A percentile compares a stretch with the other conserved stretches of the same genome.
Evolutionary conservation across 164 flowering plant species (phyloP).

Genomic region (Akebia trifoliata): DNA sequence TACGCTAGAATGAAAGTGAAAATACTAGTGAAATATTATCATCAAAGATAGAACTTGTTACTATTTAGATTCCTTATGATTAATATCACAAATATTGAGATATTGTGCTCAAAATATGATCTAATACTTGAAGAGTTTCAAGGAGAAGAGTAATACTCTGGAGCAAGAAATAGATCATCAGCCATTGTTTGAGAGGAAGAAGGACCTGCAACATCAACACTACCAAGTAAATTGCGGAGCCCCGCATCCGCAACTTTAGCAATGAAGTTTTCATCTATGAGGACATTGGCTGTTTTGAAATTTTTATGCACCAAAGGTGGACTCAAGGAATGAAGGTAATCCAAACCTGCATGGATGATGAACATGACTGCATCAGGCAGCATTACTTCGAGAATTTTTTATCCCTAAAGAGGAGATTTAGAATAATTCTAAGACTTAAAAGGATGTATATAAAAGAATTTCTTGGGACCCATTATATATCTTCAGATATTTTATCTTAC

Average conservation of each 20-base stretch:
- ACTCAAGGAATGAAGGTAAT: slow-evolving; percentile 69
- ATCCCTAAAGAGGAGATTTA: neutral
- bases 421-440: slow-evolving; percentile 4
- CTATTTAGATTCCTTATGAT: neutral
- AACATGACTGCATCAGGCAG: slow-evolving; percentile 11
- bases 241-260: slow-evolving; percentile 98
- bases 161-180: slow-evolving; percentile 74
- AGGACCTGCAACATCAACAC: slow-evolving; percentile 61
- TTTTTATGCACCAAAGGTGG: slow-evolving; percentile 82
- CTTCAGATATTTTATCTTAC: slow-evolving; percentile 16
- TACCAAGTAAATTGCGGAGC: slow-evolving; percentile 58
- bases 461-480: slow-evolving; percentile 14
- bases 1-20: neutral
- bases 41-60: neutral
- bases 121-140: neutral
- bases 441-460: slow-evolving; percentile 16
- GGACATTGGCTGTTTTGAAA: slow-evolving; percentile 86
- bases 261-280: slow-evolving; percentile 82
- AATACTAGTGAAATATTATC: neutral
- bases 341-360: slow-evolving; percentile 56
- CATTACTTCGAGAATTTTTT: slow-evolving; percentile 4
- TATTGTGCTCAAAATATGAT: neutral
- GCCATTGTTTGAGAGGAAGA: slow-evolving; percentile 53
- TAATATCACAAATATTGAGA: neutral
- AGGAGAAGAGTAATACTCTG: slow-evolving; percentile 53